Evolutionary conservation across 805 yeast genomes (phyloP).

Genomic region (Lipomyces starkeyi): DNA sequence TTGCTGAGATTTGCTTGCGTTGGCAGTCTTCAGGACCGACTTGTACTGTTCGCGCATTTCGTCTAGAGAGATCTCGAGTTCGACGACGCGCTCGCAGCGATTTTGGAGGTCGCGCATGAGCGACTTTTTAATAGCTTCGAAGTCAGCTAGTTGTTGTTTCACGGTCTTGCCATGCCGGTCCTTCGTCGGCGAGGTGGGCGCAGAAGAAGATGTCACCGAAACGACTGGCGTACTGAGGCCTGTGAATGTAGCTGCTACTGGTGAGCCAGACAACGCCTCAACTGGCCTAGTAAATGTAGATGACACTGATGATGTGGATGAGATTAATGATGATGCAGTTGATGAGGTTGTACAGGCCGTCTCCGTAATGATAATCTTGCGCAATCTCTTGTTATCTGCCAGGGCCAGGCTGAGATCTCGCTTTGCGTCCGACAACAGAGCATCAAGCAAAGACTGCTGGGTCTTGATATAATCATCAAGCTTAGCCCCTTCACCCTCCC

Average conservation of each 20-base stretch:
- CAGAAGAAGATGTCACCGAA: conserved; percentile 15
- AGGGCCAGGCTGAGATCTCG: conserved; percentile 28
- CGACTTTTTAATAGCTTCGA: conserved; percentile 41
- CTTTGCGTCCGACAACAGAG: conserved; percentile 20
- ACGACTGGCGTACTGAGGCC: conserved; percentile 3
- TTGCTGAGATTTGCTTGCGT: conserved; percentile 46
- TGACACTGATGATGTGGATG: conserved; percentile 8
- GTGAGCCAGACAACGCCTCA: conserved; percentile 7
- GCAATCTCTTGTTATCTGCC: conserved; percentile 28
- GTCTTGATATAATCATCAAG: conserved; percentile 14
- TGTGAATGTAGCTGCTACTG: conserved; percentile 8
- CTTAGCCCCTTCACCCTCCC: conserved; percentile 13
- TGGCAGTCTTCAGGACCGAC: conserved; percentile 39
- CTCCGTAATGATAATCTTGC: conserved; percentile 14
- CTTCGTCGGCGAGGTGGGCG: conserved; percentile 27
- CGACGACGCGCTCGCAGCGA: conserved; percentile 49
- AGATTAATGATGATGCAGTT: conserved; percentile 13
- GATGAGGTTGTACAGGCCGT: neutral
- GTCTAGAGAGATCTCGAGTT: conserved; percentile 54
- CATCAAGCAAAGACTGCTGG: conserved; percentile 19
- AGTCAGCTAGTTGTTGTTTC: conserved; percentile 36
- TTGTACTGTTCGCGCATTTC: conserved; percentile 48
- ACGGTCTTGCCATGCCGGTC: conserved; percentile 21
- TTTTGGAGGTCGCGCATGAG: conserved; percentile 44
- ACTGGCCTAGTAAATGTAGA: conserved; percentile 1